Evolutionary conservation across 129 eudicot genomes (phyloP), one percentile per base, ranked within the genome.

Genomic region (Chrysanthemum makinoi): DNA sequence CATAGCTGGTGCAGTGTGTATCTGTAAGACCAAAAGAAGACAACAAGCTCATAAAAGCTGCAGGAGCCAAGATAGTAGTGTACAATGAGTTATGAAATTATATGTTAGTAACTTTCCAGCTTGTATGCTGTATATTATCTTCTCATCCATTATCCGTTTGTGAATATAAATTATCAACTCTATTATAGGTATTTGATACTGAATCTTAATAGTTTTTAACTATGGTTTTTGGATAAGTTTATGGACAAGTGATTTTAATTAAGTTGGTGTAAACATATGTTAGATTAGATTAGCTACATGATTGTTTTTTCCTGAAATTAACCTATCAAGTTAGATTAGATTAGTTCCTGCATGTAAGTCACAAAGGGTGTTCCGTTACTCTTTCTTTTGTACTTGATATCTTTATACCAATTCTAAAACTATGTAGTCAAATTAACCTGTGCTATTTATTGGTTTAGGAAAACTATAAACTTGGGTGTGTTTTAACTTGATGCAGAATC

Each of bases 401-500:
- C 16, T 51, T 12, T 14, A 50, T 49, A 49, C 54, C 20, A 58
- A 58, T 35, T 73, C 43, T 6, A 26, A 67, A 60, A 49, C 28
- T 14, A 47, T 20, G 53, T 15, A 18, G 19, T 10, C 66, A 7
- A 11, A 18, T 24, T 62, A 22, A 28, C 5, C 35, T 33, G 67
- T 70, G 65, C 0, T 57, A 33, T n/a, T n/a, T n/a, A n/a, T 62
- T 33, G 7, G 22, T 62, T 64, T 80, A 79, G 91, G 94, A 66
- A 84, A 74, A 82, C 89, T 88, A 28, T 5, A 33, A 33, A 33
- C 5, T 3, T 28, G 5, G 80, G 80, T 20, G 82, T 82, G 43
- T 79, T 66, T 91, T 53, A 86, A 91, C 75, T 69, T 91, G 86
- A 66, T 73, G 46, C 89, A 89, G 63, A 91, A 88, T 69, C 58